Evolutionary conservation across 306 rosid species (phyloP).

Genomic region (Trifolium repens): DNA sequence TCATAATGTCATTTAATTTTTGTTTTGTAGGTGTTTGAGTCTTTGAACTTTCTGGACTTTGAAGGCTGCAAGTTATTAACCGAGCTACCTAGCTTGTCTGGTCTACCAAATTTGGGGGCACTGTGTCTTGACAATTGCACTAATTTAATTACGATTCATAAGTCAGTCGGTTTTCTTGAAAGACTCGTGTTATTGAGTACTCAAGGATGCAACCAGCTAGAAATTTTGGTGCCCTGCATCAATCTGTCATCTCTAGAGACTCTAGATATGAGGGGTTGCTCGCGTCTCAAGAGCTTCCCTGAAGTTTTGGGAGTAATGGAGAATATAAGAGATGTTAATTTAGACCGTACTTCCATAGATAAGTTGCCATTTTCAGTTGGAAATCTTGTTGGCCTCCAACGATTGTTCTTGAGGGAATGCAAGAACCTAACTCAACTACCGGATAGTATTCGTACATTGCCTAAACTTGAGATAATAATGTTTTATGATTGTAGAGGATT

Average conservation of each 20-base stretch:
- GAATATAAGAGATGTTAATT: slow-evolving; percentile 17
- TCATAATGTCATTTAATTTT: neutral
- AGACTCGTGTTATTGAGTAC: slow-evolving; percentile 2
- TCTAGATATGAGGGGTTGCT: slow-evolving; percentile 17
- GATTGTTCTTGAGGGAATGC: neutral
- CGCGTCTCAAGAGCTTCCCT: slow-evolving; percentile 13
- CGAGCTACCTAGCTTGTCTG: neutral
- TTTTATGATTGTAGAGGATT: neutral
- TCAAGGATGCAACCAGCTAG: slow-evolving; percentile 26
- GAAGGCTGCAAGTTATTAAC: slow-evolving; percentile 12
- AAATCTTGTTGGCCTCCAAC: slow-evolving; percentile 9
- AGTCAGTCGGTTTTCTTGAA: slow-evolving; percentile 28
- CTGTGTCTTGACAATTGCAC: neutral
- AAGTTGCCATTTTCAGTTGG: slow-evolving; percentile 23
- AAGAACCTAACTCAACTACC: neutral
- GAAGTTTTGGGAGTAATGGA: slow-evolving; percentile 23
- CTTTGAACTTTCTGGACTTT: neutral
- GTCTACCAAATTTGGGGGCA: neutral
- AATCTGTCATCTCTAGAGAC: slow-evolving; percentile 29
- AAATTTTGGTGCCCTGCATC: neutral
- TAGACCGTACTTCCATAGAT: slow-evolving; percentile 4
- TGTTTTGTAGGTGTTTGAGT: neutral
- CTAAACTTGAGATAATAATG: neutral
- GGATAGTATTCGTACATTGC: neutral
- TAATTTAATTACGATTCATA: slow-evolving; percentile 8